Conservation (phyloP, 768 basidiomycete genomes). For the Tylopilus felleus region DNA sequence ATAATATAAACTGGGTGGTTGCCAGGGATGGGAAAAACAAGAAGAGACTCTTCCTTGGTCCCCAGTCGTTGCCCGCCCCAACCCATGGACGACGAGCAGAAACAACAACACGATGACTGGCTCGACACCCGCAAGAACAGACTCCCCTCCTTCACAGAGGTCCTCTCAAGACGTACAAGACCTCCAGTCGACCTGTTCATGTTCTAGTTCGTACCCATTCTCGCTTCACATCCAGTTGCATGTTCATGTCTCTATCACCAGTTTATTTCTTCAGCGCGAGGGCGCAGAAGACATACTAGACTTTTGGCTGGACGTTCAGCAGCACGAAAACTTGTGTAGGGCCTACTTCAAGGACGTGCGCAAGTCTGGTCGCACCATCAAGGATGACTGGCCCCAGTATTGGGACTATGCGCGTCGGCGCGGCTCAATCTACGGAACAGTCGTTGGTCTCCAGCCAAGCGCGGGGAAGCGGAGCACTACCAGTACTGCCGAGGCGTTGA, state of each 20-base stretch:
- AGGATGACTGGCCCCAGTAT: constrained; percentile 98
- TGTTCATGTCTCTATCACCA: constrained; percentile 31
- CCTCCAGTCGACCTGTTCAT: constrained; percentile 98
- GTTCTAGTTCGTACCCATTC: constrained; percentile 77
- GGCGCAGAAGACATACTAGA: constrained; percentile 95
- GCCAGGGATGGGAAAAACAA: constrained; percentile 6
- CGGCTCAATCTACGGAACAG: constrained; percentile 90
- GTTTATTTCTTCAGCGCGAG: constrained; percentile 94
- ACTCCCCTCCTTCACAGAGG: constrained; percentile 86
- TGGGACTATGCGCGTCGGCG: constrained; percentile 90
- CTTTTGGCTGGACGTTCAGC: constrained; percentile 99
- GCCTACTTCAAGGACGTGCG: constrained; percentile 99
- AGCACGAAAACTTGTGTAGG: constrained; percentile 97
- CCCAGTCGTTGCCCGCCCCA: too few relatives aligned
- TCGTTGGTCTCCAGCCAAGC: constrained; percentile 69
- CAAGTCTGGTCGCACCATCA: constrained; percentile 88
- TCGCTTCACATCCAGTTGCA: neutral
- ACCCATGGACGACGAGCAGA: constrained; percentile 54
- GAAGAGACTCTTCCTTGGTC: constrained; percentile 9
- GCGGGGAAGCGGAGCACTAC: constrained; percentile 74
- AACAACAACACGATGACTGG: constrained; percentile 66
- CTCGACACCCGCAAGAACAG: constrained; percentile 66
- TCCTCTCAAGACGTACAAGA: constrained; percentile 83
- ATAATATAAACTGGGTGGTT: constrained; percentile 21
- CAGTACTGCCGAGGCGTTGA: constrained; percentile 70